Percentiles rank a stretch among this genome's conserved stretches.
phyloP scores from a whole-genome alignment of 208 protist genomes.

The Eutreptiella sp. region DNA sequence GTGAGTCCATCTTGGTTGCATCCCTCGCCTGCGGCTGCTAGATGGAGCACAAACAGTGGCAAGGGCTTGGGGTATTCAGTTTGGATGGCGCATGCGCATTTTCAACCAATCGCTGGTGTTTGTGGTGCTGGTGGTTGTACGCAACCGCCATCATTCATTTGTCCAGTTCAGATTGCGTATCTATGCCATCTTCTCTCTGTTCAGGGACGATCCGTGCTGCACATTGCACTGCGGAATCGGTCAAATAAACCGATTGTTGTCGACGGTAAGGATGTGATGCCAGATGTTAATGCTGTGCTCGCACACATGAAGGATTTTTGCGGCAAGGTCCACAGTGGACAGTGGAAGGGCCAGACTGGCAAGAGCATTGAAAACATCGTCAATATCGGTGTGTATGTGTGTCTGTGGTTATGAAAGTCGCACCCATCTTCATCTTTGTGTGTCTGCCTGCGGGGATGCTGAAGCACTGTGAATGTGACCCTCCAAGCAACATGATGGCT shows the following conservation, averaged over 20 bases:
- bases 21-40: too few species aligned
- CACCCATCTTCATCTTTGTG: slow-evolving; percentile 6
- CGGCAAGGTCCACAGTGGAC: slow-evolving; percentile 69
- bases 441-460: not conserved
- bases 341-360: slow-evolving; percentile 86
- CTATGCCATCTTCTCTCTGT: too few species aligned
- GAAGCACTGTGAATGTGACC: too few species aligned
- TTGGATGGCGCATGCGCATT: too few species aligned
- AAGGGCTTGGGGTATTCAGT: too few species aligned
- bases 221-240: slow-evolving; percentile 91
- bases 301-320: slow-evolving; percentile 80
- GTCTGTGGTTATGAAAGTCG: not conserved
- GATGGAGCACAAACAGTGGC: too few species aligned
- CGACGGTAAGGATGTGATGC: slow-evolving; percentile 89
- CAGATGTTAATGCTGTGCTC: slow-evolving; percentile 80
- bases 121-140: too few species aligned
- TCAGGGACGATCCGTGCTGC: slow-evolving; percentile 79
- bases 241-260: slow-evolving; percentile 59
- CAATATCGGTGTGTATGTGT: slow-evolving; percentile 84
- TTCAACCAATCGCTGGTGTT: too few species aligned
- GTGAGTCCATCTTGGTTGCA: too few species aligned
- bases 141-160: slow-evolving; percentile 11
- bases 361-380: slow-evolving; percentile 89
- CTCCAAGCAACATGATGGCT: too few species aligned
- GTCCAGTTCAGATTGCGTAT: too few species aligned